A percentile compares a stretch with the other conserved stretches of the same genome.
Evolutionary conservation across 1,284 basidiomycete genomes (phyloP).

Genomic region (Lentinula novae-zelandiae): DNA sequence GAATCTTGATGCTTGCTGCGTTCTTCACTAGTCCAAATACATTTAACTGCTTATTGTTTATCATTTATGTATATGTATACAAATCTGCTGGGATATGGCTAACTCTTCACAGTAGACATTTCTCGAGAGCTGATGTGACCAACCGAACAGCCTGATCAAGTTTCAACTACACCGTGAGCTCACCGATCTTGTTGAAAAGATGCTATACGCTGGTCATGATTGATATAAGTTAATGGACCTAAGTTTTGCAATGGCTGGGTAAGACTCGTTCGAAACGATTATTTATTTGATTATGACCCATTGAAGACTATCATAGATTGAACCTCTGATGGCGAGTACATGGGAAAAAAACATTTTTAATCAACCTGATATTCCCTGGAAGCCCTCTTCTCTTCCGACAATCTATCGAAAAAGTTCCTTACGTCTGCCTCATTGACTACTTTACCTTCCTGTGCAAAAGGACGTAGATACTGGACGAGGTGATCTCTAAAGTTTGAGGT

Average conservation of each 20-base stretch:
- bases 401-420: slow-evolving; percentile 58
- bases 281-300: too few relatives aligned
- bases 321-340: background rate
- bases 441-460: slow-evolving; percentile 74
- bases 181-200: too few relatives aligned
- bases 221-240: too few relatives aligned
- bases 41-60: background rate
- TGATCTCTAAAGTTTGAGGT: slow-evolving; percentile 47
- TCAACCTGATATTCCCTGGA: background rate
- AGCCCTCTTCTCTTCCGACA: slow-evolving; percentile 11
- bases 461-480: slow-evolving; percentile 66
- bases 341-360: background rate
- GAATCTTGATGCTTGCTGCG: background rate
- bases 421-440: slow-evolving; percentile 75
- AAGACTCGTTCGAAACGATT: too few relatives aligned
- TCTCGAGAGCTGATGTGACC: too few relatives aligned
- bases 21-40: too few relatives aligned
- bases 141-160: too few relatives aligned
- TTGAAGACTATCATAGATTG: background rate
- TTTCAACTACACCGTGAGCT: too few relatives aligned
- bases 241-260: too few relatives aligned
- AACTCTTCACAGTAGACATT: too few relatives aligned
- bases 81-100: too few relatives aligned
- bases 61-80: background rate
- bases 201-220: too few relatives aligned